Base-by-base conservation (phyloP, 306 rosid genomes). In the Carpinus fangiana region DNA sequence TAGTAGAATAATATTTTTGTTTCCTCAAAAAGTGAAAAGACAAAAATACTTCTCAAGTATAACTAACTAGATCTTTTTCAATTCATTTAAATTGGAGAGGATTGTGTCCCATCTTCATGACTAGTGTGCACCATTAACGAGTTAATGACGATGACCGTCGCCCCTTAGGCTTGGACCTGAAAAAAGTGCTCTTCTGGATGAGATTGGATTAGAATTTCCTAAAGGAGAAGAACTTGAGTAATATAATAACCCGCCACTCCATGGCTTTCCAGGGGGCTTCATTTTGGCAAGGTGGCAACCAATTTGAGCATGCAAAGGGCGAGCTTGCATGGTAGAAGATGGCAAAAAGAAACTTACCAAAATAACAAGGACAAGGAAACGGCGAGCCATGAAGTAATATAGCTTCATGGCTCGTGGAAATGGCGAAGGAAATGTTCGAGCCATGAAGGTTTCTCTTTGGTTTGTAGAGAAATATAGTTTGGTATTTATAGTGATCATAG, bases 311-410 rank as follows among this genome's bases (percentile, higher is more conserved):
- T 60, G 38, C 64, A 78, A 51, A 48, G 78, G 54, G 34, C 86
- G 55, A 17, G 83, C 80, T 74, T 73, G 74, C 8, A 41, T n/a
- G 47, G 74, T 41, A 17, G 69, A 38, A 17, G 13, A 16, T 21
- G 78, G 46, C 66, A 84, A 70, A 75, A 81, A 21, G 53, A 84
- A 56, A 36, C 54, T 45, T 71, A 81, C 43, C n/a, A 77, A 67
- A 31, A 83, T 73, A 28, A 73, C 74, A 12, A 45, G 36, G 54
- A 78, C 70, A 70, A 74, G 6, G 54, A 77, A 46, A 43, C n/a
- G 62, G n/a, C 36, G 38, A 56, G 43, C 45, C 69, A 62, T 62
- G 69, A 34, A 62, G 28, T 34, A 34, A 28, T 14, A 4, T 10
- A 5, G 41, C 26, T n/a, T n/a, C n/a, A n/a, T n/a, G n/a, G n/a